Percentiles rank a stretch among this genome's conserved stretches.
Evolutionary conservation across 768 basidiomycete species (phyloP).

Genomic region (Lentinula edodes): DNA sequence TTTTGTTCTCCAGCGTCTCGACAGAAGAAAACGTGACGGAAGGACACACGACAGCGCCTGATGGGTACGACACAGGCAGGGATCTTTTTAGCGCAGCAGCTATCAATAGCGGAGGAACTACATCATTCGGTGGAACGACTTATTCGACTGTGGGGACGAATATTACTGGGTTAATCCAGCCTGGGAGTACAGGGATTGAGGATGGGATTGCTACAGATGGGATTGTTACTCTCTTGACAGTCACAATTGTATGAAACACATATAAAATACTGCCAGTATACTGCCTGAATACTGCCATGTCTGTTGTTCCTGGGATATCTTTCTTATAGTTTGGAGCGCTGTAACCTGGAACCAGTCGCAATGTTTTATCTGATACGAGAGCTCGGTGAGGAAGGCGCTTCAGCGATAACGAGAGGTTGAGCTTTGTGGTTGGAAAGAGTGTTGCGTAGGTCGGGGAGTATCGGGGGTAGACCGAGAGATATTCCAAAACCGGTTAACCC

Average conservation of each 20-base stretch:
- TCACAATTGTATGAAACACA: constrained; percentile 24
- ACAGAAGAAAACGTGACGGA: constrained; percentile 23
- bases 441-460: neutral
- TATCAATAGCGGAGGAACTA: constrained; percentile 11
- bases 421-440: neutral
- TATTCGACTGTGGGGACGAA: constrained; percentile 29
- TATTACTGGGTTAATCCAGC: constrained; percentile 32
- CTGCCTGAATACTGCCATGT: too few relatives aligned
- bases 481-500: too few relatives aligned
- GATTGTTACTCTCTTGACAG: constrained; percentile 34
- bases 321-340: too few relatives aligned
- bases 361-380: neutral
- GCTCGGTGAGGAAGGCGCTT: neutral
- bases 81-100: neutral
- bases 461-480: neutral
- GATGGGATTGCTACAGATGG: constrained; percentile 45
- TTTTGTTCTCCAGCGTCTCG: neutral
- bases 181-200: constrained; percentile 33
- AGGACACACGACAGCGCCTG: constrained; percentile 42
- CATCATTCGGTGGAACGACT: constrained; percentile 22
- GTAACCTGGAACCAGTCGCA: too few relatives aligned
- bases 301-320: too few relatives aligned
- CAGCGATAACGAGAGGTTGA: neutral
- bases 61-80: constrained; percentile 45
- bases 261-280: too few relatives aligned